A percentile compares a stretch with the other conserved stretches of the same genome.
Conservation (phyloP, 371 early-diverging fungal species). For the Mucor racemosus region DNA sequence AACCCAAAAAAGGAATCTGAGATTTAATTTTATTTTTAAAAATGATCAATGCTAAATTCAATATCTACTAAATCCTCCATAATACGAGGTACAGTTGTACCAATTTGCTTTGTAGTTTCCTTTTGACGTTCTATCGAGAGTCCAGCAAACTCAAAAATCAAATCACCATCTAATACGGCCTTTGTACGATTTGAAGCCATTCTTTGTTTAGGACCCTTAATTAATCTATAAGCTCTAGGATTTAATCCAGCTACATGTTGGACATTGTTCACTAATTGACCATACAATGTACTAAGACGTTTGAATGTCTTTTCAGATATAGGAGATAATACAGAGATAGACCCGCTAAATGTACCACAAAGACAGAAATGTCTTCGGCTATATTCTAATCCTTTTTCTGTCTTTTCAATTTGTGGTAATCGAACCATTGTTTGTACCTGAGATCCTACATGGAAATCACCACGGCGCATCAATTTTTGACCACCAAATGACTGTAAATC, state of each 20-base stretch:
- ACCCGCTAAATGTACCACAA: slow-evolving; percentile 72
- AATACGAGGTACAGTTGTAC: slow-evolving; percentile 80
- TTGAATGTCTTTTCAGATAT: slow-evolving; percentile 91
- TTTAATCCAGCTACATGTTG: slow-evolving; percentile 91
- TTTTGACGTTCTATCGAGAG: slow-evolving; percentile 74
- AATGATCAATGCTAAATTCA: slow-evolving; percentile 71
- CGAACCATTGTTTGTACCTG: slow-evolving; percentile 71
- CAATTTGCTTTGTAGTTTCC: slow-evolving; percentile 89
- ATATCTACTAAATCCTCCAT: slow-evolving; percentile 85
- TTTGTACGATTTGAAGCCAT: slow-evolving; percentile 69
- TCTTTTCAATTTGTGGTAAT: slow-evolving; percentile 52
- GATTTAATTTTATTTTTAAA: slow-evolving; percentile 62
- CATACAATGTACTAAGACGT: slow-evolving; percentile 76
- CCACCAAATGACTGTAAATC: slow-evolving; percentile 90
- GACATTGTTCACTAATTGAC: slow-evolving; percentile 78
- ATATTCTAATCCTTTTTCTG: slow-evolving; percentile 35
- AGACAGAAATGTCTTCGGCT: slow-evolving; percentile 52
- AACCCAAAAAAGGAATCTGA: not conserved
- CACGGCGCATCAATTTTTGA: slow-evolving; percentile 86
- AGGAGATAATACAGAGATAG: slow-evolving; percentile 75
- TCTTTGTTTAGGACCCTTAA: slow-evolving; percentile 65
- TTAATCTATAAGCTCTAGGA: slow-evolving; percentile 79
- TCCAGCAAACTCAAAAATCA: slow-evolving; percentile 76
- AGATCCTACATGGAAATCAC: slow-evolving; percentile 87
- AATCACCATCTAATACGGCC: slow-evolving; percentile 85